A percentile compares a stretch with the other conserved stretches of the same genome.
These are phyloP conservation scores for Pezicula radicicola DNA, from an alignment of 2,329 filamentous ascomycete species.

Conservation along the genomic window DNA sequence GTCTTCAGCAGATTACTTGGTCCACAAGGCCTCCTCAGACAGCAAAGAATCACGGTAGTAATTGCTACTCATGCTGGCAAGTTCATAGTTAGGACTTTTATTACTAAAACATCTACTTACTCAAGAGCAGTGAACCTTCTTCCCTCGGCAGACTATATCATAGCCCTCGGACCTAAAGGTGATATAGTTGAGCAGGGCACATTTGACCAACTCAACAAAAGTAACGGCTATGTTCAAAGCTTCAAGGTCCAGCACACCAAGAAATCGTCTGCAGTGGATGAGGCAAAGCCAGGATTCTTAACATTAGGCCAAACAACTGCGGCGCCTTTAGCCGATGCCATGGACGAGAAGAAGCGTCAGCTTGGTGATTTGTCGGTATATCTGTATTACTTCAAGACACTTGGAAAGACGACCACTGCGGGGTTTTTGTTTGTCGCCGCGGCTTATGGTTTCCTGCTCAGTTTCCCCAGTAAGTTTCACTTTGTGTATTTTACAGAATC, in stretches of 20 bases:
- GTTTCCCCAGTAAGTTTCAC: conserved; percentile 10
- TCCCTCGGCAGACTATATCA: conserved; percentile 33
- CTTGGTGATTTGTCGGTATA: conserved; percentile 13
- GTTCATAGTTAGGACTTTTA: neutral
- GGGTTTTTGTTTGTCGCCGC: conserved; percentile 16
- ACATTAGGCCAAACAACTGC: neutral
- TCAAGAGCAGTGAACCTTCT: conserved; percentile 13
- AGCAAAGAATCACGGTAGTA: neutral
- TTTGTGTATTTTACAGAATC: neutral
- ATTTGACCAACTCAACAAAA: conserved; percentile 30
- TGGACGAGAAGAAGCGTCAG: conserved; percentile 1
- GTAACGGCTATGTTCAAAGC: conserved; percentile 31
- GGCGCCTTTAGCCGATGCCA: neutral
- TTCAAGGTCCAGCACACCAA: conserved; percentile 1
- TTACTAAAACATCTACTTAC: neutral
- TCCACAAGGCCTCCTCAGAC: neutral
- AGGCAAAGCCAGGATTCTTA: neutral
- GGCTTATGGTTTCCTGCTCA: conserved; percentile 17
- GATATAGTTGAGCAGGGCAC: conserved; percentile 31
- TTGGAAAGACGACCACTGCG: conserved; percentile 10
- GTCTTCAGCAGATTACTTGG: conserved; percentile 8
- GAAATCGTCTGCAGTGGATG: neutral
- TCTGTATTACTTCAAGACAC: conserved; percentile 14
- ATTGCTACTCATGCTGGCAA: neutral
- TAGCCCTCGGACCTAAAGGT: conserved; percentile 29